Percentiles rank a stretch among this genome's conserved stretches.
These are phyloP conservation scores for Ganoderma multipileum DNA, from an alignment of 1,284 basidiomycete species.

Conservation along the genomic window DNA sequence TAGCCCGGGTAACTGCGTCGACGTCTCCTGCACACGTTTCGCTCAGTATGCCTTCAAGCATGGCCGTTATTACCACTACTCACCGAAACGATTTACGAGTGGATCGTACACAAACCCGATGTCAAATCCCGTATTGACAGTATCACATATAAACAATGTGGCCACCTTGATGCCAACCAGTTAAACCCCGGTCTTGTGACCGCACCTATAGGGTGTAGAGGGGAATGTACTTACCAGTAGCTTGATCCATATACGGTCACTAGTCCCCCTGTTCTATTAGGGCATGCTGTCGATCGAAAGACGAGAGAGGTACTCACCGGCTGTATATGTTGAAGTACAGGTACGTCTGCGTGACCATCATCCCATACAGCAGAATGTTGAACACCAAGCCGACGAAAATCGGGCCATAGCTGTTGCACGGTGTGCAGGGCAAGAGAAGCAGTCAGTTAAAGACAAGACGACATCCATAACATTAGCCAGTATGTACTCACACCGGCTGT, in stretches of 20 bases:
- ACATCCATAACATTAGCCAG: background rate
- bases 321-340: slow-evolving; percentile 47
- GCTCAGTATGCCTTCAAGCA: background rate
- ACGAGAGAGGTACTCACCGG: slow-evolving; percentile 33
- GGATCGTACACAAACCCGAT: slow-evolving; percentile 45
- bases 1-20: slow-evolving; percentile 33
- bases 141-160: slow-evolving; percentile 44
- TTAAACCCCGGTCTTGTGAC: background rate
- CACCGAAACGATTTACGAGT: slow-evolving; percentile 44
- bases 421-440: background rate
- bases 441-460: background rate
- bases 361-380: slow-evolving; percentile 47
- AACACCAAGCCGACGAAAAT: slow-evolving; percentile 47
- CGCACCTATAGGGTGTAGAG: background rate
- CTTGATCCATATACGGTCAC: slow-evolving; percentile 43
- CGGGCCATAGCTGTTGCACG: slow-evolving; percentile 46
- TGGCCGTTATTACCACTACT: background rate
- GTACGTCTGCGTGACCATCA: slow-evolving; percentile 48
- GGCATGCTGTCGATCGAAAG: background rate
- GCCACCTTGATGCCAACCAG: slow-evolving; percentile 37
- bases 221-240: slow-evolving; percentile 33
- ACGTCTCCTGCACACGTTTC: slow-evolving; percentile 29
- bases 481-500: slow-evolving; percentile 1
- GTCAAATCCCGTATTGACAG: slow-evolving; percentile 46
- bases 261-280: background rate